phyloP scores from a whole-genome alignment of 495 filamentous ascomycete genomes.

The Jackrogersella multiformis region DNA sequence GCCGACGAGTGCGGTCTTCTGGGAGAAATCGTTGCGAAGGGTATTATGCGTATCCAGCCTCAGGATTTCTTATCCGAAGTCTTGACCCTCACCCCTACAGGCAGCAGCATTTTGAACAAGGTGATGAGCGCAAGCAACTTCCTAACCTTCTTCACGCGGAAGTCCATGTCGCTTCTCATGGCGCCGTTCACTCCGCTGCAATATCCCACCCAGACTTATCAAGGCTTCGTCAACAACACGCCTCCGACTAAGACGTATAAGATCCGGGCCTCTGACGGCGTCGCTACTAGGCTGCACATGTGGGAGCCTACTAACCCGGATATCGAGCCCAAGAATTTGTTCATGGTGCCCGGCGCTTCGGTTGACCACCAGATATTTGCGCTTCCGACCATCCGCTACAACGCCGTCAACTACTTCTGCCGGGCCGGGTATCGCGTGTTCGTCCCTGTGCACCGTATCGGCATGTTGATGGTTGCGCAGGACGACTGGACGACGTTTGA shows the following conservation, averaged over 20 bases:
- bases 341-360: constrained; percentile 70
- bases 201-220: constrained; percentile 59
- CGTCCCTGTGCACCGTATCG: constrained; percentile 68
- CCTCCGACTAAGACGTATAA: constrained; percentile 49
- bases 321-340: constrained; percentile 55
- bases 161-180: constrained; percentile 64
- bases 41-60: constrained; percentile 66
- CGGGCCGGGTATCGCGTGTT: constrained; percentile 67
- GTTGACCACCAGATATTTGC: constrained; percentile 72
- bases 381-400: constrained; percentile 70
- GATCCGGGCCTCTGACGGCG: constrained; percentile 60
- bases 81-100: constrained; percentile 61
- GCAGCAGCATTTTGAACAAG: constrained; percentile 55
- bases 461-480: constrained; percentile 63
- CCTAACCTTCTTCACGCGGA: constrained; percentile 65
- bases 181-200: constrained; percentile 64
- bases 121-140: constrained; percentile 58
- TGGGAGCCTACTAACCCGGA: constrained; percentile 61
- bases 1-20: constrained; percentile 51
- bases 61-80: constrained; percentile 67
- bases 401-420: constrained; percentile 72
- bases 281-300: constrained; percentile 61
- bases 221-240: constrained; percentile 61
- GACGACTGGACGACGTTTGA: constrained; percentile 68
- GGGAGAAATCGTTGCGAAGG: constrained; percentile 61